Percentiles rank a stretch among this genome's conserved stretches.
These are phyloP conservation scores for Whalleya microplaca DNA, from an alignment of 2,329 filamentous ascomycete species.

Conservation along the genomic window DNA sequence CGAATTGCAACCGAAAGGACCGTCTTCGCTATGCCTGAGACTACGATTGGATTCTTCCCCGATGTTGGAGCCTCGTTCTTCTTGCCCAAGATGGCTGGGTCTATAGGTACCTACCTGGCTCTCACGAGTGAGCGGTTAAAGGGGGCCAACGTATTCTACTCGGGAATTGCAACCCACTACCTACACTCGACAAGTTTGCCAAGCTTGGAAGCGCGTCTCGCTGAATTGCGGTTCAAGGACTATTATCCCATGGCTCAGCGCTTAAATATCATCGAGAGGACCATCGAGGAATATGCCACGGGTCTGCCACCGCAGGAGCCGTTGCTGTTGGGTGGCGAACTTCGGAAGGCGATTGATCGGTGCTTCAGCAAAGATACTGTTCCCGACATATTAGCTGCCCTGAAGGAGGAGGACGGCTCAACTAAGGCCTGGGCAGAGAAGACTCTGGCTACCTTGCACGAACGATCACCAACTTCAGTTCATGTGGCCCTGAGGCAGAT, in stretches of 20 bases:
- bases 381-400: slow-evolving; percentile 69
- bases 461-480: slow-evolving; percentile 84
- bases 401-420: slow-evolving; percentile 58
- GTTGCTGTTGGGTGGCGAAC: slow-evolving; percentile 67
- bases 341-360: slow-evolving; percentile 82
- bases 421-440: slow-evolving; percentile 76
- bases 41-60: slow-evolving; percentile 97
- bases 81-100: slow-evolving; percentile 84
- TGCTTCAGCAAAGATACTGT: slow-evolving; percentile 74
- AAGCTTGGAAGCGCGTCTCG: slow-evolving; percentile 79
- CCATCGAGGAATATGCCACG: slow-evolving; percentile 89
- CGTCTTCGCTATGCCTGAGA: slow-evolving; percentile 97
- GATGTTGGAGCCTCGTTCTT: slow-evolving; percentile 98
- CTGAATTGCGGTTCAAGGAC: slow-evolving; percentile 88
- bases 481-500: slow-evolving; percentile 85
- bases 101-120: slow-evolving; percentile 88
- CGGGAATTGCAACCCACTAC: slow-evolving; percentile 94
- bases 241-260: slow-evolving; percentile 66
- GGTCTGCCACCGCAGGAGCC: slow-evolving; percentile 78
- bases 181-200: slow-evolving; percentile 87
- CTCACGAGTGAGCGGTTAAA: slow-evolving; percentile 83
- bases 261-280: slow-evolving; percentile 75
- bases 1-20: slow-evolving; percentile 95
- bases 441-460: slow-evolving; percentile 73
- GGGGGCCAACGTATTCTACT: slow-evolving; percentile 86